Conservation (phyloP, 2,329 filamentous ascomycete genomes). For the Stenocarpella maydis region DNA sequence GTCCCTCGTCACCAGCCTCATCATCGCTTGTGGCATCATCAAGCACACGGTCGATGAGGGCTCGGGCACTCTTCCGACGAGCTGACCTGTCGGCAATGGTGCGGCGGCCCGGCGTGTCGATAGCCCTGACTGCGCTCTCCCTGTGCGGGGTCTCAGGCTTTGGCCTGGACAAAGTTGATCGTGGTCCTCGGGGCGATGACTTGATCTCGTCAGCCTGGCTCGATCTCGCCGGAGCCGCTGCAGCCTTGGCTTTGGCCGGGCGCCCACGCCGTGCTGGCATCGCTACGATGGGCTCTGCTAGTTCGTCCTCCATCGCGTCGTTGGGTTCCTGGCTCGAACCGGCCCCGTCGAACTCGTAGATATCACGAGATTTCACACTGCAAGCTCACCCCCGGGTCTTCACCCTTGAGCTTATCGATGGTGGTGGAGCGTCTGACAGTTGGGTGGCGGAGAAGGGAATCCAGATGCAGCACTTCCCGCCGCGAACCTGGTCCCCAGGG, state of each 20-base stretch:
- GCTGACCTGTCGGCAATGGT: constrained; percentile 85
- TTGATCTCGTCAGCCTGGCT: constrained; percentile 41
- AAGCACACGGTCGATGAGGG: constrained; percentile 76
- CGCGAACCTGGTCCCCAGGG: not conserved
- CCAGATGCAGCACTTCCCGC: not conserved
- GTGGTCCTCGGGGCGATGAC: constrained; percentile 42
- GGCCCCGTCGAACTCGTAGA: constrained; percentile 32
- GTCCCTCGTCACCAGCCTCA: constrained; percentile 72
- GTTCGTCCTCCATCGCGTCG: constrained; percentile 30
- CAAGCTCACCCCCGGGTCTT: not conserved
- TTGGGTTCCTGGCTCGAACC: constrained; percentile 27
- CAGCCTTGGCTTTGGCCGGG: constrained; percentile 39
- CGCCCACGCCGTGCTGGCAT: constrained; percentile 42
- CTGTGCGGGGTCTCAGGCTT: constrained; percentile 52
- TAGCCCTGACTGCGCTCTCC: constrained; percentile 44
- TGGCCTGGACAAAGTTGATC: constrained; percentile 39
- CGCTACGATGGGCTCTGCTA: constrained; percentile 39
- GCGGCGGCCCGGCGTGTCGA: constrained; percentile 68
- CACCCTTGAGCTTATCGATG: constrained; percentile 18
- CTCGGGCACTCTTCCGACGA: constrained; percentile 81
- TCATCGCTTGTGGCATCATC: constrained; percentile 73
- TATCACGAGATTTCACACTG: not conserved
- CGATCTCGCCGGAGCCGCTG: constrained; percentile 27
- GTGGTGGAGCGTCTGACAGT: not conserved
- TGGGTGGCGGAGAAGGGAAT: not conserved